These are phyloP conservation scores for Erodium trifolium DNA, from an alignment of 441 rosid genomes.

Conservation along the genomic window DNA sequence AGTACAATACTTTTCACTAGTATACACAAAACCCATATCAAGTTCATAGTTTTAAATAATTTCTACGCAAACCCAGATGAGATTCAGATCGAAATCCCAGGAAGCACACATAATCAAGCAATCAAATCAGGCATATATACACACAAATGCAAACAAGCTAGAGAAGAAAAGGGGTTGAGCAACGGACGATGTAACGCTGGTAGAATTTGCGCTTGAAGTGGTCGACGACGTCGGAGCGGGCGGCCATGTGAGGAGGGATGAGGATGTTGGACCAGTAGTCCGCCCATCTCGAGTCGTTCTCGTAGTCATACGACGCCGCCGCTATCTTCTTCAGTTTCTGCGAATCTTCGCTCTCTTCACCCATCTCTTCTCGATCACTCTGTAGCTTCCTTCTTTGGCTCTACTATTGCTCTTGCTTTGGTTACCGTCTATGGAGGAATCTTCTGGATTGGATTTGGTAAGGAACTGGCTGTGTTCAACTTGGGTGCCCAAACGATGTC, in stretches of 20 bases:
- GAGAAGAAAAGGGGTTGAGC: background rate
- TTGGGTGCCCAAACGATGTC: background rate
- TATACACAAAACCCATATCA: background rate
- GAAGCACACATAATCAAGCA: background rate
- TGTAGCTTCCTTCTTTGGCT: slow-evolving; percentile 4
- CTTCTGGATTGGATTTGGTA: background rate
- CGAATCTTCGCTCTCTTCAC: slow-evolving; percentile 67
- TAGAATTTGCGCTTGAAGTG: slow-evolving; percentile 96
- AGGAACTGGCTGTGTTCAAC: background rate
- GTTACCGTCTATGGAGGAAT: background rate
- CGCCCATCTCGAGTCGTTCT: slow-evolving; percentile 75
- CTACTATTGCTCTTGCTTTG: background rate
- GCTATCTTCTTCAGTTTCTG: slow-evolving; percentile 72
- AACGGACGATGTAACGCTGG: slow-evolving; percentile 71
- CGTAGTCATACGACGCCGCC: slow-evolving; percentile 86
- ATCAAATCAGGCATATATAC: background rate
- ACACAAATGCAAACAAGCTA: background rate
- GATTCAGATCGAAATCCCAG: slow-evolving; percentile 2
- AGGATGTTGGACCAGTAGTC: slow-evolving; percentile 95
- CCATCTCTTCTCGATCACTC: slow-evolving; percentile 25
- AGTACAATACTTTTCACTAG: background rate
- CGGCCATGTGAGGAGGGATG: slow-evolving; percentile 83
- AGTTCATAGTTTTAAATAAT: background rate
- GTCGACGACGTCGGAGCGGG: slow-evolving; percentile 75
- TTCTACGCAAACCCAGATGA: slow-evolving; percentile 1